Conservation (phyloP, 192 early-diverging fungal genomes). For the Linnemannia exigua region DNA sequence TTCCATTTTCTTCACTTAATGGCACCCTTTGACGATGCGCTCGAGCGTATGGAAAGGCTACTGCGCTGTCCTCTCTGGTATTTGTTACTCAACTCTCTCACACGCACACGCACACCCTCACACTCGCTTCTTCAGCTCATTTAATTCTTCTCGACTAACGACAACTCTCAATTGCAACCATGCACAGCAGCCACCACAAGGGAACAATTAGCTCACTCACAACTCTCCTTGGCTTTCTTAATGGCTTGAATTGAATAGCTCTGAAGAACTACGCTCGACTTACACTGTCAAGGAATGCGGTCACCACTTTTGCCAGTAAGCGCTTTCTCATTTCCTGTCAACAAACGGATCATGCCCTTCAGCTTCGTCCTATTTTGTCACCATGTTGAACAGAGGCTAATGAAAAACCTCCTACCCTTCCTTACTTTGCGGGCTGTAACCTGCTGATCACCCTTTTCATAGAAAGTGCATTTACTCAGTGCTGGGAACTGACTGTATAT, state of each 20-base stretch:
- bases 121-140: neutral
- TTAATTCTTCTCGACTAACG: neutral
- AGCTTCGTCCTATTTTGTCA: neutral
- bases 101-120: neutral
- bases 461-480: conserved; percentile 41
- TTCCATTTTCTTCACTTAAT: neutral
- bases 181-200: neutral
- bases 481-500: conserved; percentile 31
- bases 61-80: conserved; percentile 55
- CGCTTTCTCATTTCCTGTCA: neutral
- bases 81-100: neutral
- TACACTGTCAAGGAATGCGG: conserved; percentile 56
- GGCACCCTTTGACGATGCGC: conserved; percentile 50
- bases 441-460: neutral
- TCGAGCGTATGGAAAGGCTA: conserved; percentile 27
- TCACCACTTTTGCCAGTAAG: conserved; percentile 59
- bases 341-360: neutral
- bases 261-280: conserved; percentile 31
- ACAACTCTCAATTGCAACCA: neutral
- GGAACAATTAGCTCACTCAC: neutral
- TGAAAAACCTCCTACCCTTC: neutral
- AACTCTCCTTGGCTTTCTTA: neutral
- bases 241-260: neutral
- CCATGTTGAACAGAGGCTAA: neutral
- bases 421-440: too few species aligned